These are phyloP conservation scores for Diplocarpon mali DNA, from an alignment of 2,329 filamentous ascomycete species.

Conservation along the genomic window DNA sequence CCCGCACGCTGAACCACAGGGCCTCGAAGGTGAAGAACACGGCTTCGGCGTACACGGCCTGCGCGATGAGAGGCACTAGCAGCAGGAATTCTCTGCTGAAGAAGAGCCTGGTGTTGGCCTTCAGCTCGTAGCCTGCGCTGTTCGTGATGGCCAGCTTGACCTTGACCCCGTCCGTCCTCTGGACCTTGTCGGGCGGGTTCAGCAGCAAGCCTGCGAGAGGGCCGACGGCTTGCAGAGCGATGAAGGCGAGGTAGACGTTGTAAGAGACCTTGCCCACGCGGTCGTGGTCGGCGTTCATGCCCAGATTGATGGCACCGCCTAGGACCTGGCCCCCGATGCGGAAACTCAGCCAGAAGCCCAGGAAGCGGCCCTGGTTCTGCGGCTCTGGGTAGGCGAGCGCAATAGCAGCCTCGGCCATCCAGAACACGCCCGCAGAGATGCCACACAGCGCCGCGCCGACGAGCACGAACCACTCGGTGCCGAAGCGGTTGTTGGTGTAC, in stretches of 20 bases:
- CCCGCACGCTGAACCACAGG: slow-evolving; percentile 59
- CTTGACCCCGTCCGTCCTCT: slow-evolving; percentile 52
- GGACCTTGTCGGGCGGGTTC: slow-evolving; percentile 47
- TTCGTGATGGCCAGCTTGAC: slow-evolving; percentile 49
- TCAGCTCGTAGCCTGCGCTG: slow-evolving; percentile 47
- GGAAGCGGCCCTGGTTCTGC: slow-evolving; percentile 50
- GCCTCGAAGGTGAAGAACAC: slow-evolving; percentile 61
- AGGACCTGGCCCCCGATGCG: slow-evolving; percentile 54
- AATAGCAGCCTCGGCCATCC: slow-evolving; percentile 65
- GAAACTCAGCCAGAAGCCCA: slow-evolving; percentile 57
- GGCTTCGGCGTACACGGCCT: slow-evolving; percentile 60
- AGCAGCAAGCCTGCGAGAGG: slow-evolving; percentile 55
- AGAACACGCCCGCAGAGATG: slow-evolving; percentile 53
- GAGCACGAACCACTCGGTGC: slow-evolving; percentile 56
- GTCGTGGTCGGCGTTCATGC: slow-evolving; percentile 47
- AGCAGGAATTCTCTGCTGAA: slow-evolving; percentile 50
- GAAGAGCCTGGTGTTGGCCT: slow-evolving; percentile 46
- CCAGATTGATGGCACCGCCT: slow-evolving; percentile 61
- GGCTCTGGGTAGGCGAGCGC: slow-evolving; percentile 63
- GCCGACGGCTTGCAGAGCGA: slow-evolving; percentile 54
- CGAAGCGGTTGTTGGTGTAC: slow-evolving; percentile 62
- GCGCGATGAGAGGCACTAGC: slow-evolving; percentile 55
- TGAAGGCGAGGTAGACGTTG: slow-evolving; percentile 58
- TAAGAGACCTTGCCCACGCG: slow-evolving; percentile 57
- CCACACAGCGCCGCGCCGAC: slow-evolving; percentile 33